Conservation (phyloP, 257 asterid species). For the Asclepias syriaca region DNA sequence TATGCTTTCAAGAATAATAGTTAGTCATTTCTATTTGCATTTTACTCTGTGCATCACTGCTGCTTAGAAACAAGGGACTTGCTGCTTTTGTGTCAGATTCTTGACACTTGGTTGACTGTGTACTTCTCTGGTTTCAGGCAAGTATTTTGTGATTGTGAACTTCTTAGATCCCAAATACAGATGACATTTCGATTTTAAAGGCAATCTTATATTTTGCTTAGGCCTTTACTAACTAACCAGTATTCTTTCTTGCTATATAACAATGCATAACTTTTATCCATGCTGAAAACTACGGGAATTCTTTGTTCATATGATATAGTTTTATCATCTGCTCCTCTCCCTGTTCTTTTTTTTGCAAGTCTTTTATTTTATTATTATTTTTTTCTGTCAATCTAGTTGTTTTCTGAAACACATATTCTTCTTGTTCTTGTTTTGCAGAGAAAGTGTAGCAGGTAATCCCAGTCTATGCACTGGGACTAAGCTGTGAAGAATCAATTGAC, state of each 20-base stretch:
- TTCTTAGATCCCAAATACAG: neutral
- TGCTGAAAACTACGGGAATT: neutral
- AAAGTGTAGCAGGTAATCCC: slow-evolving; percentile 11
- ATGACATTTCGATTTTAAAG: neutral
- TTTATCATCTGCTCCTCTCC: neutral
- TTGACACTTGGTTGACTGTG: neutral
- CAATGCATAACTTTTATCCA: neutral
- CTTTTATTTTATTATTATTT: too few relatives aligned
- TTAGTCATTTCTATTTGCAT: neutral
- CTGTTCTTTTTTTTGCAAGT: neutral
- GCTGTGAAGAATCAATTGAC: slow-evolving; percentile 15
- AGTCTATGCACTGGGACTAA: slow-evolving; percentile 1
- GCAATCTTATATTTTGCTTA: neutral
- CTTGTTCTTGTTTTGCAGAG: slow-evolving; percentile 16
- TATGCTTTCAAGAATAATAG: neutral
- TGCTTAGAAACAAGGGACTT: neutral
- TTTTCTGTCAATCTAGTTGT: neutral
- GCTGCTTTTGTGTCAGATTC: slow-evolving; percentile 11
- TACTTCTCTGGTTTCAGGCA: slow-evolving; percentile 9
- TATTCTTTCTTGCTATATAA: neutral
- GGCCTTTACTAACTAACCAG: neutral
- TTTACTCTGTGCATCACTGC: neutral
- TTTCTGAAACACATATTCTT: neutral
- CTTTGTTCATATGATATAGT: neutral
- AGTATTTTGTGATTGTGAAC: neutral